Percentiles rank a stretch among this genome's conserved stretches.
These are phyloP conservation scores for Drechmeria coniospora DNA, from an alignment of 2,329 filamentous ascomycete species.

Conservation along the genomic window DNA sequence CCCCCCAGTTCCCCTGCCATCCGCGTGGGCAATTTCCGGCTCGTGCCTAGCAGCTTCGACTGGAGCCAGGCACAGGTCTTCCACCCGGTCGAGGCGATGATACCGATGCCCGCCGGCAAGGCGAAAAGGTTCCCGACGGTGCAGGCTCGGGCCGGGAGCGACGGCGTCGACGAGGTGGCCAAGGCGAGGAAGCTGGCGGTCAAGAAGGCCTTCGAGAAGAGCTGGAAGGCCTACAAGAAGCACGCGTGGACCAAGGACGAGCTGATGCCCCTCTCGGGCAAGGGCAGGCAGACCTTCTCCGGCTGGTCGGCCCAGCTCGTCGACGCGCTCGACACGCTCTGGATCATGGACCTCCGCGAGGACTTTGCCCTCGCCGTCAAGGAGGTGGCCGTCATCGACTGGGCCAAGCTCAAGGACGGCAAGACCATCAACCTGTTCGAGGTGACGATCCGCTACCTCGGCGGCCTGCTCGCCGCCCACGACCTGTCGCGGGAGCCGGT, in stretches of 20 bases:
- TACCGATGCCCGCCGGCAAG: slow-evolving; percentile 18
- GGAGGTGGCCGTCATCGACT: slow-evolving; percentile 36
- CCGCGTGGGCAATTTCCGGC: slow-evolving; percentile 5
- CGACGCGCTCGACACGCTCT: slow-evolving; percentile 42
- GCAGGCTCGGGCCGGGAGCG: slow-evolving; percentile 20
- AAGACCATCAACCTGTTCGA: slow-evolving; percentile 43
- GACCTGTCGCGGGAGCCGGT: slow-evolving; percentile 31
- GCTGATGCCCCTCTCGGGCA: slow-evolving; percentile 32
- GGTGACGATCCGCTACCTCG: slow-evolving; percentile 41
- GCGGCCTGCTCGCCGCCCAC: slow-evolving; percentile 35
- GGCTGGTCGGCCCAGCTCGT: slow-evolving; percentile 45
- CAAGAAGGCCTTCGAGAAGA: slow-evolving; percentile 24
- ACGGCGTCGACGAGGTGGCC: slow-evolving; percentile 20
- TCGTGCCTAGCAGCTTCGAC: slow-evolving; percentile 21
- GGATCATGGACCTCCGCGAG: slow-evolving; percentile 41
- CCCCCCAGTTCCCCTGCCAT: slow-evolving; percentile 7
- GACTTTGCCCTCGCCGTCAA: slow-evolving; percentile 38
- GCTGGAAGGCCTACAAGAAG: slow-evolving; percentile 36
- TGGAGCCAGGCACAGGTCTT: slow-evolving; percentile 19
- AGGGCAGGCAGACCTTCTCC: slow-evolving; percentile 30
- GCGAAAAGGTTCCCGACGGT: slow-evolving; percentile 25
- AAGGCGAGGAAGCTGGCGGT: slow-evolving; percentile 21
- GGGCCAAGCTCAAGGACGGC: slow-evolving; percentile 27
- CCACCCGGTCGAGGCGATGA: slow-evolving; percentile 16
- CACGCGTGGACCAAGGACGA: slow-evolving; percentile 43